Base-by-base conservation (phyloP, 495 filamentous ascomycete genomes). In the Penicillium longicatenatum region DNA sequence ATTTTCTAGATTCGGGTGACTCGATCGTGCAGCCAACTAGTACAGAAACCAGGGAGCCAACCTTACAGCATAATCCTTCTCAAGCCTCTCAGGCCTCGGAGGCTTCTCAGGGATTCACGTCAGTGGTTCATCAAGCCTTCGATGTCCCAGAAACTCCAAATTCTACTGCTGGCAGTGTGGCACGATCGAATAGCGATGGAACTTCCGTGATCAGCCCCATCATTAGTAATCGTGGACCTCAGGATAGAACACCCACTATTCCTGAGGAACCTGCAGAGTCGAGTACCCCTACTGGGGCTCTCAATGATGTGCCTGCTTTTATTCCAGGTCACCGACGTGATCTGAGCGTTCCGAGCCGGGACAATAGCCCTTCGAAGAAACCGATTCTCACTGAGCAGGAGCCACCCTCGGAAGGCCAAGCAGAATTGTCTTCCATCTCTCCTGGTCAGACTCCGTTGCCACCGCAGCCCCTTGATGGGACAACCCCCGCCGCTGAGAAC, bases 131-230 rank as follows among this genome's bases (percentile, higher is more conserved):
- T 61, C 83, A 89, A 63, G 87, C 87, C 24, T 91, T 91, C 62
- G 86, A 89, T 69, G 76, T 84, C 24, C 82, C 85, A 11, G 72
- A 79, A 42, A 87, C 86, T 3, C 85, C 86, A 17, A 82, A 75
- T 52, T 81, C 82, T 30, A 70, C 66, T 33, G 60, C 70, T 50
- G 77, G 68, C 43, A 81, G 70, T 47, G 73, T 87, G 22, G 79
- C 63, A 14, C 76, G 87, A 54, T 86, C 85, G 33, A 82, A 87
- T 55, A 89, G 86, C 45, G 81, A 82, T 50, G 84, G 85, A 53
- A 89, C 87, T 1, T 79, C 84, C 52, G 76, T 74, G 21, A 86
- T 91, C 57, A 88, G 85, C 61, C 88, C 88, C 2, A 90, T 91
- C 44, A 88, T 90, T 52, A 78, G 82, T 55, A 70, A 75, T 48